Base-by-base conservation (phyloP, 371 early-diverging fungal species). In the Mucor irregularis region DNA sequence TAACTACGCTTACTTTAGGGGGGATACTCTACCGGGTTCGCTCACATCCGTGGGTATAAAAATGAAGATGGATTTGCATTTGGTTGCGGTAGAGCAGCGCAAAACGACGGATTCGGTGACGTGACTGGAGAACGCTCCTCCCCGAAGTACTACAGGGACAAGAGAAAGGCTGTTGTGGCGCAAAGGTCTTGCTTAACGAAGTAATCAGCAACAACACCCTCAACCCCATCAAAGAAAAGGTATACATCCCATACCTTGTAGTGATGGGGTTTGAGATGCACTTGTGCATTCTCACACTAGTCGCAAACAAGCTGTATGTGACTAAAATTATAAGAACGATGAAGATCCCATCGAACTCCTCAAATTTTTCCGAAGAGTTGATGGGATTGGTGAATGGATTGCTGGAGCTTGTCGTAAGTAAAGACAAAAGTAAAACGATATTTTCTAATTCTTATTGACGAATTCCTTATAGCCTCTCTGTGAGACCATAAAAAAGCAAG, bases 71-170 rank as follows among this genome's bases (percentile, higher is more conserved):
- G n/a, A n/a, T n/a, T n/a, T n/a, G n/a, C n/a, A n/a, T n/a, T n/a
- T n/a, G n/a, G n/a, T n/a, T n/a, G n/a, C n/a, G n/a, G n/a, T n/a
- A n/a, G n/a, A n/a, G n/a, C n/a, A n/a, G n/a, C n/a, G n/a, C n/a
- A n/a, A n/a, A n/a, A n/a, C n/a, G n/a, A 61, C 44, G 54, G 54
- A 5, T 61, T 54, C 49, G 61, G 54, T 43, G 54, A 54, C 34
- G 25, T 49, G 13, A 35, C 61, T n/a, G 45, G 51, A 34, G 26
- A 51, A 45, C 45, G 51, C 37, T 45, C 58, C 43, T 22, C 16
- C 9, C 52, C 35, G 3, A 58, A 58, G 39, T 58, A 50, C 17
- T 46, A 51, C 45, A 58, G 43, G 28, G 58, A 58, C 25, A 56
- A 56, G 40, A 28, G 56, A 46, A 58, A 58, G 52, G 16, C 52